These are phyloP conservation scores for Petunia axillaris DNA, from an alignment of 257 asterid species.

Conservation along the genomic window DNA sequence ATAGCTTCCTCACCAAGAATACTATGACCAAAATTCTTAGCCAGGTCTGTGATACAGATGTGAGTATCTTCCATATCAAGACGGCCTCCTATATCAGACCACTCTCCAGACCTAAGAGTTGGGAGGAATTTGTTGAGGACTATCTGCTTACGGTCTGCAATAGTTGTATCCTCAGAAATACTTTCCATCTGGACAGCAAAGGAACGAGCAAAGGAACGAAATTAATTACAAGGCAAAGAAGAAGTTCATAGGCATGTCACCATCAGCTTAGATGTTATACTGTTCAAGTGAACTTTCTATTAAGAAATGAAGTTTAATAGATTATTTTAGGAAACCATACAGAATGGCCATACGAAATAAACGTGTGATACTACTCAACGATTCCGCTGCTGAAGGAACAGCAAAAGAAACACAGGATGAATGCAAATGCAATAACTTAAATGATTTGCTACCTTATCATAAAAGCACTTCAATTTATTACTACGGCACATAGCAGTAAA, in stretches of 20 bases:
- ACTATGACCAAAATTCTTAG: constrained; percentile 54
- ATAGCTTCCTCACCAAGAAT: constrained; percentile 61
- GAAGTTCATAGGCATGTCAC: not conserved
- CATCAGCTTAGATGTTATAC: constrained; percentile 9
- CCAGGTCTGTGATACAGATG: constrained; percentile 76
- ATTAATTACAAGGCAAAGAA: not conserved
- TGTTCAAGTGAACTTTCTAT: constrained; percentile 12
- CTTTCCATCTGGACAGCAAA: constrained; percentile 65
- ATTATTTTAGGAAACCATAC: not conserved
- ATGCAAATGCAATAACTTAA: not conserved
- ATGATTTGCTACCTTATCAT: not conserved
- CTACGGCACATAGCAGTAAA: not conserved
- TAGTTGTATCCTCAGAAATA: constrained; percentile 63
- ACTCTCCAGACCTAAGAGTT: constrained; percentile 72
- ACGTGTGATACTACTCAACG: not conserved
- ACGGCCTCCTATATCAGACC: constrained; percentile 84
- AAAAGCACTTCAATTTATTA: not conserved
- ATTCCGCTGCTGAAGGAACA: not conserved
- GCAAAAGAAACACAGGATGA: not conserved
- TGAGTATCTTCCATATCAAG: constrained; percentile 86
- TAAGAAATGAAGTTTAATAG: not conserved
- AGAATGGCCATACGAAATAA: not conserved
- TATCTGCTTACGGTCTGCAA: constrained; percentile 44
- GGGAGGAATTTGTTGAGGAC: constrained; percentile 60
- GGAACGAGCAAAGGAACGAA: not conserved